Conservation (phyloP, 164 flowering plant genomes). For the Euptelea pleiosperma region DNA sequence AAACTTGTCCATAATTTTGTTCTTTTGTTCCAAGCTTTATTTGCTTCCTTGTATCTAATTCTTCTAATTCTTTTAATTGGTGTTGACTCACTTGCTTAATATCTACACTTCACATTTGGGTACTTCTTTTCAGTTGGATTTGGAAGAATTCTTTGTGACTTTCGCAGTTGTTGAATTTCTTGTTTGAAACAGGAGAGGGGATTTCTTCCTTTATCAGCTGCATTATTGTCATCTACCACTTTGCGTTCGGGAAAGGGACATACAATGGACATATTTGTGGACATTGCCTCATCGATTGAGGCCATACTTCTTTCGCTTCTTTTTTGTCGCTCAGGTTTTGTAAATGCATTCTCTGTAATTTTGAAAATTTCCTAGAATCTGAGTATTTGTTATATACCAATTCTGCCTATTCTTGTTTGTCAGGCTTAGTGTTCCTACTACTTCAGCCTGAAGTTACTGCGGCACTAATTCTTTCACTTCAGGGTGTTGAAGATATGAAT, state of each 20-base stretch:
- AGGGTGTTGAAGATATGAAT: slow-evolving; percentile 45
- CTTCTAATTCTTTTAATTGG: background rate
- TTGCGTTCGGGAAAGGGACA: slow-evolving; percentile 58
- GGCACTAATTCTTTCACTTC: slow-evolving; percentile 57
- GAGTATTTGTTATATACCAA: background rate
- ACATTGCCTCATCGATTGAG: slow-evolving; percentile 60
- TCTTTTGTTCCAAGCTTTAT: no score
- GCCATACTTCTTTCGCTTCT: slow-evolving; percentile 74
- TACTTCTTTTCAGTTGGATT: background rate
- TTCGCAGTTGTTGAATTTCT: slow-evolving; percentile 8
- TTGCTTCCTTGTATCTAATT: background rate
- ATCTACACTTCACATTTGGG: background rate
- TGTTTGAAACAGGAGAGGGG: slow-evolving; percentile 77
- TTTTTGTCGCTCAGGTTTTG: slow-evolving; percentile 77
- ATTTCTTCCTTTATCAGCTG: slow-evolving; percentile 88
- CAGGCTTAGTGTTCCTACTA: slow-evolving; percentile 76
- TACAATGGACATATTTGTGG: slow-evolving; percentile 49
- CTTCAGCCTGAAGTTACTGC: slow-evolving; percentile 71
- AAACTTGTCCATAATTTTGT: no score
- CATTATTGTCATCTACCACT: slow-evolving; percentile 68
- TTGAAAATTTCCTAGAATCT: background rate
- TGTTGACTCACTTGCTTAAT: background rate
- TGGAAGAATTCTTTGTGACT: background rate
- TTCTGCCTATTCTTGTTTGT: slow-evolving; percentile 11
- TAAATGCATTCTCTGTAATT: background rate